phyloP scores from a whole-genome alignment of 179 eudicot genomes.

The Silene vulgaris region DNA sequence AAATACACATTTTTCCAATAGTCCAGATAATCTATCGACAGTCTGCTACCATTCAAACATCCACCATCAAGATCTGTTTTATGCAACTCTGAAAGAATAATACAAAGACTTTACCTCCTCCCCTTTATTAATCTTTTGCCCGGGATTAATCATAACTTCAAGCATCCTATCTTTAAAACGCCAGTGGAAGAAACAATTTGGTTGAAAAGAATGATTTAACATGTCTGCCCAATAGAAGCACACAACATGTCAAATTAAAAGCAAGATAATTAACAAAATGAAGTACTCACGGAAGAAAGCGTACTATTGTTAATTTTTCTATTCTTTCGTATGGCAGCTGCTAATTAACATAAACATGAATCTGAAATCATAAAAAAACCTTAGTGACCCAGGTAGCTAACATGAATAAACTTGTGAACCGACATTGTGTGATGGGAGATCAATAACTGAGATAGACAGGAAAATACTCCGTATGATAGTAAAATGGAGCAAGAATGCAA shows the following conservation, averaged over 20 bases:
- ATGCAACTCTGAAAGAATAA: not conserved
- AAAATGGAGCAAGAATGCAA: not conserved
- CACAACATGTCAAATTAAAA: conserved; percentile 3
- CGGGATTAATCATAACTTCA: conserved; percentile 98
- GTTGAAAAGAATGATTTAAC: conserved; percentile 91
- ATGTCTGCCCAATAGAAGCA: conserved; percentile 54
- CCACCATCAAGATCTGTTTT: not conserved
- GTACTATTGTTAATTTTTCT: not conserved
- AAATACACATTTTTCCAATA: not conserved
- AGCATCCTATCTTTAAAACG: conserved; percentile 97
- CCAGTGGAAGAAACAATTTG: conserved; percentile 98
- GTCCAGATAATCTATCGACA: not conserved
- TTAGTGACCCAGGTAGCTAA: not conserved
- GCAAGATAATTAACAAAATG: not conserved
- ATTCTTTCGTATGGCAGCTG: not conserved
- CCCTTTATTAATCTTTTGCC: conserved; percentile 69
- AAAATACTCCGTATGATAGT: too few relatives aligned
- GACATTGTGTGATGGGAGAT: not conserved
- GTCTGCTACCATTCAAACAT: not conserved
- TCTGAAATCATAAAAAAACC: not conserved
- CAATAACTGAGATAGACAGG: not conserved
- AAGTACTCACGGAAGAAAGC: not conserved
- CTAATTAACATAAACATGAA: not conserved
- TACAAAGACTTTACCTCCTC: conserved; percentile 62
- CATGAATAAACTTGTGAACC: not conserved